Evolutionary conservation across 352 stramenopile genomes (phyloP).

Genomic region (Pythium apleroticum): DNA sequence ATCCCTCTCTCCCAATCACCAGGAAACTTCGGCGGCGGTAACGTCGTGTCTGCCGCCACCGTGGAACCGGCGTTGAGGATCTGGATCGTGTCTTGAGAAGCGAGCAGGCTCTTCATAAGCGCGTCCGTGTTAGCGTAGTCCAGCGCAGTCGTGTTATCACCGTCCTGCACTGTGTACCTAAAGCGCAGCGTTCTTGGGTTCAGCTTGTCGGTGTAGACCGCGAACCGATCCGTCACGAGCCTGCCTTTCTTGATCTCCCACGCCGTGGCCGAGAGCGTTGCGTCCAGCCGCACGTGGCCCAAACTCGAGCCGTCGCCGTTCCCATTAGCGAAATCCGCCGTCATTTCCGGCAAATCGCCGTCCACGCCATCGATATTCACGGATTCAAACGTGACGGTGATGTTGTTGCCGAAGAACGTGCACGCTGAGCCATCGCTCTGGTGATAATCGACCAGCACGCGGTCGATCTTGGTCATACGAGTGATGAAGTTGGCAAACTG

Average conservation of each 20-base stretch:
- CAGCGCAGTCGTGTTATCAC: slow-evolving; percentile 54
- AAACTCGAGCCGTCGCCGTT: slow-evolving; percentile 43
- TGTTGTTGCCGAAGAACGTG: slow-evolving; percentile 82
- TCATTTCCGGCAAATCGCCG: slow-evolving; percentile 66
- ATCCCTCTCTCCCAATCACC: slow-evolving; percentile 63
- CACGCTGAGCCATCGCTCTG: slow-evolving; percentile 59
- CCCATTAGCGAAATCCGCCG: slow-evolving; percentile 45
- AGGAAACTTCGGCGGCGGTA: slow-evolving; percentile 48
- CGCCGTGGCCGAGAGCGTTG: slow-evolving; percentile 42
- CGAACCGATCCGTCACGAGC: slow-evolving; percentile 38
- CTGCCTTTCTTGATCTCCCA: slow-evolving; percentile 70
- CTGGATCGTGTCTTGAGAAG: slow-evolving; percentile 14
- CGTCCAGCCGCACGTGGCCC: slow-evolving; percentile 45
- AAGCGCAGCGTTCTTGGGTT: slow-evolving; percentile 56
- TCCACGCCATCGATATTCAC: slow-evolving; percentile 66
- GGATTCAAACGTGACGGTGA: slow-evolving; percentile 74
- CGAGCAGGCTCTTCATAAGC: slow-evolving; percentile 40
- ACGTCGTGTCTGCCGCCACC: slow-evolving; percentile 36
- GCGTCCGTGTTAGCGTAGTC: slow-evolving; percentile 75
- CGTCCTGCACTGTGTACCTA: slow-evolving; percentile 53
- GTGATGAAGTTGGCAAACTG: slow-evolving; percentile 48
- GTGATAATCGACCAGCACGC: slow-evolving; percentile 56
- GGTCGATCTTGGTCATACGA: slow-evolving; percentile 65
- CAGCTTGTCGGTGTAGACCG: slow-evolving; percentile 32
- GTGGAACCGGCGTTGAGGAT: slow-evolving; percentile 44